Percentiles rank a stretch among this genome's conserved stretches.
These are phyloP conservation scores for Colletotrichum graminicola DNA, from an alignment of 2,329 filamentous ascomycete species.

Conservation along the genomic window DNA sequence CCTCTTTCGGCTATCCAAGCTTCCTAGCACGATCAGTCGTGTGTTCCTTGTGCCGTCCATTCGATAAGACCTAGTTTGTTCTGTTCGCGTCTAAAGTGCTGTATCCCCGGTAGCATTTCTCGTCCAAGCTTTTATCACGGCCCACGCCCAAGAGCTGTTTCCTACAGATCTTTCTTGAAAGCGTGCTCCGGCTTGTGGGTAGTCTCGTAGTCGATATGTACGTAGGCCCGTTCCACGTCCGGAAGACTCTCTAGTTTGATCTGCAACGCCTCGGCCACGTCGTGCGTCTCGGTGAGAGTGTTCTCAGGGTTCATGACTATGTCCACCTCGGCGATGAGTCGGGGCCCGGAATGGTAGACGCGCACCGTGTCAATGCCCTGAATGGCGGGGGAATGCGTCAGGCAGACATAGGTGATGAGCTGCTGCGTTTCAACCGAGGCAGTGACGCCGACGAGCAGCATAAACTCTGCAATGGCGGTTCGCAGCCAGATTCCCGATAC, in stretches of 20 bases:
- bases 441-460: constrained; percentile 89
- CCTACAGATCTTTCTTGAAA: constrained; percentile 70
- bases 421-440: constrained; percentile 89
- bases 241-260: constrained; percentile 93
- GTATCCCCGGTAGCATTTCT: not conserved
- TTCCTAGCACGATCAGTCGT: no score
- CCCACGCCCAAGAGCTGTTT: not conserved
- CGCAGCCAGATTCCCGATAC: constrained; percentile 85
- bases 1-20: not conserved
- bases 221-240: constrained; percentile 92
- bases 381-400: constrained; percentile 90
- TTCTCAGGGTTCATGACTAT: constrained; percentile 88
- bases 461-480: constrained; percentile 89
- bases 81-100: not conserved
- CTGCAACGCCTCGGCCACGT: constrained; percentile 93
- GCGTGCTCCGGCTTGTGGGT: constrained; percentile 90
- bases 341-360: constrained; percentile 88
- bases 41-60: not conserved
- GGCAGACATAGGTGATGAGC: constrained; percentile 94
- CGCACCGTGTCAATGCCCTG: constrained; percentile 92
- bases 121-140: not conserved
- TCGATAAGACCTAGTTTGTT: no score
- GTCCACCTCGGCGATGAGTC: constrained; percentile 95
- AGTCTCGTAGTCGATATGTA: constrained; percentile 97
- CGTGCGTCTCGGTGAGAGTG: constrained; percentile 83